A percentile compares a stretch with the other conserved stretches of the same genome.
Conservation (phyloP, 139 green algal species). For the Asterochloris erici region DNA sequence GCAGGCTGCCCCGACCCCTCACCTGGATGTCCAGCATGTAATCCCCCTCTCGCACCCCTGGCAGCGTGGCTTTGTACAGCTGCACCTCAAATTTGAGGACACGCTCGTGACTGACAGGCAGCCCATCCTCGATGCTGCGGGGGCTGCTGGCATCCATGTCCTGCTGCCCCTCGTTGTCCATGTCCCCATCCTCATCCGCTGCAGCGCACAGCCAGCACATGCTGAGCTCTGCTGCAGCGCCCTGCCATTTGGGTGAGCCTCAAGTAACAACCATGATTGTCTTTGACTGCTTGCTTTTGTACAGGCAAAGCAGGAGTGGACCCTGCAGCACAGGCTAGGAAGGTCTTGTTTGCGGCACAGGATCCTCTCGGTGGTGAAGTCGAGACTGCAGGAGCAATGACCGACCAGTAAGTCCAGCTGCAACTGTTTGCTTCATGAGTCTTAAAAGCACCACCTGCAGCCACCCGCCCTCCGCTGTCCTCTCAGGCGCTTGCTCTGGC, state of each 20-base stretch:
- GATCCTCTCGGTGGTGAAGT: too few relatives aligned
- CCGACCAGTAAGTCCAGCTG: neutral
- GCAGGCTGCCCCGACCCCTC: neutral
- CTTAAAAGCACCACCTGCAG: neutral
- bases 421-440: neutral
- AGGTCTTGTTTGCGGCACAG: too few relatives aligned
- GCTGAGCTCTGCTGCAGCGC: too few relatives aligned
- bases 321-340: too few relatives aligned
- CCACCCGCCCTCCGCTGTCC: neutral
- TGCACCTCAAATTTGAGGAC: conserved; percentile 91
- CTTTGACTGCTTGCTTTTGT: too few relatives aligned
- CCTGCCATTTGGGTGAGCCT: too few relatives aligned
- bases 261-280: too few relatives aligned
- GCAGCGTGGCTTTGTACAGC: conserved; percentile 77
- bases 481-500: neutral
- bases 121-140: conserved; percentile 3
- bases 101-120: conserved; percentile 16
- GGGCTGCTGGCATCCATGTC: conserved; percentile 1
- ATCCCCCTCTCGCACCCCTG: conserved; percentile 77
- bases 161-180: conserved; percentile 8
- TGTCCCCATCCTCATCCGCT: neutral
- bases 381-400: neutral
- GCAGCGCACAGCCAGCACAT: too few relatives aligned
- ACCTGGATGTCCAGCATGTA: conserved; percentile 93
- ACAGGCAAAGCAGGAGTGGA: too few relatives aligned